Evolutionary conservation across 2,329 filamentous ascomycete species (phyloP).

Genomic region (Ophioceras dolichostomum): DNA sequence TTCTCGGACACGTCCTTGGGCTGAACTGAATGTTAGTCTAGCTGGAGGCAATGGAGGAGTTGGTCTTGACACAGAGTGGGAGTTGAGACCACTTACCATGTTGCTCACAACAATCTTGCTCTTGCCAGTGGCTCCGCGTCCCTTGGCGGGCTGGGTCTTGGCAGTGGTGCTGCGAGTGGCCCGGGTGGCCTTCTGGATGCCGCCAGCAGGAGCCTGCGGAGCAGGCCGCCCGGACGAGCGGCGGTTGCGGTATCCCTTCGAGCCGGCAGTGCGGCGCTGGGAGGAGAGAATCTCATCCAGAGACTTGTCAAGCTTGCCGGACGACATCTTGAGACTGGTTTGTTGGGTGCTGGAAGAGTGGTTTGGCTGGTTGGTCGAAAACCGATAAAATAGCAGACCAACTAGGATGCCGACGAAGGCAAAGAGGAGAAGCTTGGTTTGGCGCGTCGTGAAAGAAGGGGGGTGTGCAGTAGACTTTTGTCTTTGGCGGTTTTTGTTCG

Average conservation of each 20-base stretch:
- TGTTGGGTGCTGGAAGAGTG: constrained; percentile 3
- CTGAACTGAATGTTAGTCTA: constrained; percentile 48
- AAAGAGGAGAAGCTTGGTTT: neutral
- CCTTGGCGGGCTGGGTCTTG: constrained; percentile 54
- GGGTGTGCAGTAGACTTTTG: too few species aligned
- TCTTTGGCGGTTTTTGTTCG: too few species aligned
- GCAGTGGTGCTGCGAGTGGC: constrained; percentile 43
- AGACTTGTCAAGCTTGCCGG: constrained; percentile 91
- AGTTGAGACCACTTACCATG: constrained; percentile 93
- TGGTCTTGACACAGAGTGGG: too few species aligned
- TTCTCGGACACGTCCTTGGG: constrained; percentile 91
- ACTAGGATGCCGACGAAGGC: neutral
- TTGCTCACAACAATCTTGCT: constrained; percentile 99
- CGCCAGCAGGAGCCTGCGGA: constrained; percentile 63
- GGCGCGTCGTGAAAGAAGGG: constrained; percentile 1
- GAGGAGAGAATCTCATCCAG: constrained; percentile 94
- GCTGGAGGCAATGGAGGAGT: too few species aligned
- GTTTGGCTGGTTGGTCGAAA: neutral
- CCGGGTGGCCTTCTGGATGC: constrained; percentile 67
- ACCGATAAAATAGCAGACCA: too few species aligned
- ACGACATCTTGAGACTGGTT: constrained; percentile 51
- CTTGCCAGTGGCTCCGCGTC: constrained; percentile 50
- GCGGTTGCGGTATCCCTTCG: constrained; percentile 32
- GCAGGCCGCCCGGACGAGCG: constrained; percentile 40
- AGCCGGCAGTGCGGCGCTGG: constrained; percentile 46